Conservation (phyloP, 192 early-diverging fungal species). For the Phycomyces blakesleeanus region DNA sequence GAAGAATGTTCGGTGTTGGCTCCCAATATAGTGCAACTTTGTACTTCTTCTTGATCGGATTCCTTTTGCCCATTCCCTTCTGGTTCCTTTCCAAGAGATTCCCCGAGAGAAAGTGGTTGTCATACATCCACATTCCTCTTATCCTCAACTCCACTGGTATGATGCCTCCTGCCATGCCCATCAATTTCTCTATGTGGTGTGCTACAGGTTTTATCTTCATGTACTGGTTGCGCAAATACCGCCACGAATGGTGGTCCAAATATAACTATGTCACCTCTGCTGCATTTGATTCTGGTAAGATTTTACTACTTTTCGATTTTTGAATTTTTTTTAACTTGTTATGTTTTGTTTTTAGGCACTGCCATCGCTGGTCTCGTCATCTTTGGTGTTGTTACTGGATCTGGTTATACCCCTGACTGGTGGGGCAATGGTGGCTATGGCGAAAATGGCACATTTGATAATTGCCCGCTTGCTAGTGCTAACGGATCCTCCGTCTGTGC, state of each 20-base stretch:
- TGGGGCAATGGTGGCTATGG: constrained; percentile 32
- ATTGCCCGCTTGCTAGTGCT: constrained; percentile 14
- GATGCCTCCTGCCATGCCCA: constrained; percentile 52
- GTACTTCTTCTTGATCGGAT: constrained; percentile 50
- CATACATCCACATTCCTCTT: constrained; percentile 55
- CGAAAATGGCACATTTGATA: constrained; percentile 17
- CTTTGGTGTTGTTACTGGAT: constrained; percentile 38
- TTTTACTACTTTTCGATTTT: too few relatives aligned
- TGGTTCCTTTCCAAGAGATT: constrained; percentile 47
- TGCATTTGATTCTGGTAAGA: constrained; percentile 51
- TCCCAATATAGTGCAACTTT: constrained; percentile 39
- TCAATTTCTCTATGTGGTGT: constrained; percentile 45
- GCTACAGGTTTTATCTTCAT: constrained; percentile 50
- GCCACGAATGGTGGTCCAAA: constrained; percentile 54
- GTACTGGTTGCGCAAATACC: constrained; percentile 47
- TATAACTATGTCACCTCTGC: constrained; percentile 70
- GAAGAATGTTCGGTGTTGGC: constrained; percentile 51
- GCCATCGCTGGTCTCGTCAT: constrained; percentile 46
- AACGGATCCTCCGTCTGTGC: constrained; percentile 1
- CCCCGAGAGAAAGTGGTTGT: constrained; percentile 42
- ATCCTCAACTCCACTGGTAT: constrained; percentile 48
- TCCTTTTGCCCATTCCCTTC: constrained; percentile 54
- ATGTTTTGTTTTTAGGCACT: too few relatives aligned
- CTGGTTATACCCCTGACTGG: constrained; percentile 23
- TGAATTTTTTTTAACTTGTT: too few relatives aligned